These are phyloP conservation scores for Chlamydomonas schloesseri DNA, from an alignment of 139 green algal genomes.

Conservation along the genomic window DNA sequence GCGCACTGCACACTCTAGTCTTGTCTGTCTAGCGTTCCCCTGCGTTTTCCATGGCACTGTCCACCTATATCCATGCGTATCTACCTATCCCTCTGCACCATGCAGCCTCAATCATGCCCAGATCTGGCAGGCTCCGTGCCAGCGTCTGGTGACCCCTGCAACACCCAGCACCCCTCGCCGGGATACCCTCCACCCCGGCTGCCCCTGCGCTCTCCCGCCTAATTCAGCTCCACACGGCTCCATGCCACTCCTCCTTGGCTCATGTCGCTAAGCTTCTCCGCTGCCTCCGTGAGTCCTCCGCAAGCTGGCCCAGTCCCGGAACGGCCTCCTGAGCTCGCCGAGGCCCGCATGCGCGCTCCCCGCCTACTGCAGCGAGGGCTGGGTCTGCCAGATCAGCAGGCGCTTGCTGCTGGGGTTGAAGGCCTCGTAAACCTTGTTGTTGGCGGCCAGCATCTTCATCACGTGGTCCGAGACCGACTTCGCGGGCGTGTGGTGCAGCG, in stretches of 20 bases:
- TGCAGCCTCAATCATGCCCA: no score
- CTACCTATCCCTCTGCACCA: no score
- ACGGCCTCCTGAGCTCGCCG: not conserved
- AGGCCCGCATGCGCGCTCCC: not conserved
- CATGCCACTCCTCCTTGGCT: not conserved
- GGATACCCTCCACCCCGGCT: no score
- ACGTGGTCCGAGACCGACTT: slow-evolving; percentile 64
- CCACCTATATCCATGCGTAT: no score
- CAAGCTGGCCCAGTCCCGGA: no score
- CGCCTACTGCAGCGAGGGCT: slow-evolving; percentile 64
- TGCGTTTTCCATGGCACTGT: no score
- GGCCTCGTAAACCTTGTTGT: slow-evolving; percentile 76
- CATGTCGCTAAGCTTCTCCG: slow-evolving; percentile 35
- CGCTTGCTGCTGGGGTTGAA: slow-evolving; percentile 75
- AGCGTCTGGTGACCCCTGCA: no score
- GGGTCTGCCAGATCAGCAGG: slow-evolving; percentile 72
- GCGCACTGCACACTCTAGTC: no score
- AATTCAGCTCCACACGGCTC: not conserved
- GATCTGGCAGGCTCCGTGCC: no score
- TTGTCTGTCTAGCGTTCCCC: no score
- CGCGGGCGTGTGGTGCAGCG: slow-evolving; percentile 68
- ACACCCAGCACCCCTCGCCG: no score
- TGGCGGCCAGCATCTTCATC: slow-evolving; percentile 67
- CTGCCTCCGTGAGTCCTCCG: slow-evolving; percentile 1
- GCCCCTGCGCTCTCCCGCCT: no score